phyloP scores from a whole-genome alignment of 768 basidiomycete genomes.

The Collybia nuda region DNA sequence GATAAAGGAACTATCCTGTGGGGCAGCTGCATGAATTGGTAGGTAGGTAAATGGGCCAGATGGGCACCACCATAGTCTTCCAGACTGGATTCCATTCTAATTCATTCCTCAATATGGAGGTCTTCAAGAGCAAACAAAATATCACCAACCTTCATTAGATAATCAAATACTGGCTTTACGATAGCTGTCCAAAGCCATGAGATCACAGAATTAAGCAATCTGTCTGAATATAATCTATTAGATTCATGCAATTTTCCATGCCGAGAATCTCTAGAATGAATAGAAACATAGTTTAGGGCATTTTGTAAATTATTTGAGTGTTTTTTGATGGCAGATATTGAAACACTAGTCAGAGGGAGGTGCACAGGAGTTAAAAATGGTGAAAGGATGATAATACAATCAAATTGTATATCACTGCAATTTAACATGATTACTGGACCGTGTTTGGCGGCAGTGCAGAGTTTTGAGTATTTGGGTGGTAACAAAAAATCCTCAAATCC shows the following conservation, averaged over 20 bases:
- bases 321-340: neutral
- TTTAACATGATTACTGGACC: slow-evolving; percentile 21
- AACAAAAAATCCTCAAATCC: neutral
- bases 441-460: neutral
- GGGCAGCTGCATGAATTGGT: slow-evolving; percentile 18
- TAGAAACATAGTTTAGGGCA: neutral
- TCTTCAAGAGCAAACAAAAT: too few relatives aligned
- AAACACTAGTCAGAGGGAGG: slow-evolving; percentile 11
- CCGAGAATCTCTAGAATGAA: neutral
- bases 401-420: slow-evolving; percentile 13
- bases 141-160: neutral
- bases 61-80: slow-evolving; percentile 14
- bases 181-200: slow-evolving; percentile 17
- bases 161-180: slow-evolving; percentile 9
- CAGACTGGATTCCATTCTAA: neutral
- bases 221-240: neutral
- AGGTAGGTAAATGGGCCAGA: slow-evolving; percentile 19
- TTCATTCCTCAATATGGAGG: neutral
- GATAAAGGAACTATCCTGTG: too few relatives aligned
- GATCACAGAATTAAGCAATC: slow-evolving; percentile 12
- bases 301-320: slow-evolving; percentile 2
- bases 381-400: slow-evolving; percentile 15
- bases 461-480: neutral
- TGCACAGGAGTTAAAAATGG: slow-evolving; percentile 12
- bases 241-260: neutral